These are phyloP conservation scores for Athelia psychrophila DNA, from an alignment of 1,284 basidiomycete genomes.

Conservation along the genomic window DNA sequence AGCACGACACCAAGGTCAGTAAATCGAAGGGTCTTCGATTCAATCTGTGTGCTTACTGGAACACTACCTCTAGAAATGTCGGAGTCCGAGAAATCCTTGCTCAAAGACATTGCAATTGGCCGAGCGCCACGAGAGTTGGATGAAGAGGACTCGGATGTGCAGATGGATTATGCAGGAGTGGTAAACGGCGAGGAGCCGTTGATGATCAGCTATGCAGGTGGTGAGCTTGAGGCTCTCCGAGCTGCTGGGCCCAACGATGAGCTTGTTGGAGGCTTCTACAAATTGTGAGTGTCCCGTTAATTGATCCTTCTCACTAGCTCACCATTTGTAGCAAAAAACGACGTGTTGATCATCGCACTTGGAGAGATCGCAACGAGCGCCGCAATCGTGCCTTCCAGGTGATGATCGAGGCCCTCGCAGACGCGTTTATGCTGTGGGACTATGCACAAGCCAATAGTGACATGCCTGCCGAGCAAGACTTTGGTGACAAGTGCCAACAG, in stretches of 20 bases:
- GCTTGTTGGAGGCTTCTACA: constrained; percentile 1
- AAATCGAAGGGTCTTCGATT: not conserved
- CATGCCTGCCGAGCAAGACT: not conserved
- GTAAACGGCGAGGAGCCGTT: constrained; percentile 3
- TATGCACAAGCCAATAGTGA: not conserved
- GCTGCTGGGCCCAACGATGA: not conserved
- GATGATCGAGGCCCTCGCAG: not conserved
- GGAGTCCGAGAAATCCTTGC: not conserved
- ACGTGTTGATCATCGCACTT: not conserved
- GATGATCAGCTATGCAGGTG: constrained; percentile 6
- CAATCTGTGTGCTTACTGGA: not conserved
- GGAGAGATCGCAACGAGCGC: constrained; percentile 2
- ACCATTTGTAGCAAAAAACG: not conserved
- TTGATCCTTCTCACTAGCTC: not conserved
- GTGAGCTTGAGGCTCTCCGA: constrained; percentile 3
- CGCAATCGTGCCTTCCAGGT: constrained; percentile 1
- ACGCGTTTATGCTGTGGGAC: constrained; percentile 3
- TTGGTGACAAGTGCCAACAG: too few relatives aligned
- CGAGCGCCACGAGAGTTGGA: not conserved
- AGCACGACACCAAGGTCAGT: not conserved
- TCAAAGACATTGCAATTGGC: not conserved
- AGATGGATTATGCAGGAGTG: constrained; percentile 1
- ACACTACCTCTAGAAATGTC: not conserved
- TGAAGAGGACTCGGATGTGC: not conserved
- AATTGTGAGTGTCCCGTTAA: not conserved